Evolutionary conservation across 2,329 filamentous ascomycete species (phyloP).

Genomic region (Xylariales sp.): DNA sequence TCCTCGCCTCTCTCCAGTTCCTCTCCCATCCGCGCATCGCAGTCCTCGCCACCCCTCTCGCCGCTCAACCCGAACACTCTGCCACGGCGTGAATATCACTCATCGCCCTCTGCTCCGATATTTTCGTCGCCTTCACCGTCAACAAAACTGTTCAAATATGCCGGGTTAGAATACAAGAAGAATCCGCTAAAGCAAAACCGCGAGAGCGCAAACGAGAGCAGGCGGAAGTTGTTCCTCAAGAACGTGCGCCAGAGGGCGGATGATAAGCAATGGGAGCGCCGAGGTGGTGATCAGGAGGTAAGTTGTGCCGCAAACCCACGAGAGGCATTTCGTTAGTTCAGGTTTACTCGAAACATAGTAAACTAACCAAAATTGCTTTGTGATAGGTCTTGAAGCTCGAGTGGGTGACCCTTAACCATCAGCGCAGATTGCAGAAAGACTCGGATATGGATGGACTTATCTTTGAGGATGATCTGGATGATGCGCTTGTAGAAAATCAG

Average conservation of each 20-base stretch:
- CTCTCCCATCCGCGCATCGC: constrained; percentile 51
- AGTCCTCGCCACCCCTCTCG: constrained; percentile 38
- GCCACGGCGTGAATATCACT: constrained; percentile 32
- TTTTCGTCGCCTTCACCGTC: constrained; percentile 10
- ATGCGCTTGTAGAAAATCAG: constrained; percentile 33
- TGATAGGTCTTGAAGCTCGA: constrained; percentile 36
- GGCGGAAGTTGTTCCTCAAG: constrained; percentile 65
- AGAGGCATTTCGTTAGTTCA: too few species aligned
- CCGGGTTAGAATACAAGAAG: constrained; percentile 51
- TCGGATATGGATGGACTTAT: constrained; percentile 33
- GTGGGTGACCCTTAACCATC: constrained; percentile 33
- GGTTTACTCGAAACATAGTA: too few species aligned
- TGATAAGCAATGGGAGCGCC: constrained; percentile 53
- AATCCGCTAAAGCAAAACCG: constrained; percentile 59
- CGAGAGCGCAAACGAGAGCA: constrained; percentile 58
- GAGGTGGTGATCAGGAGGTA: constrained; percentile 60
- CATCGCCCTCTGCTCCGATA: constrained; percentile 26
- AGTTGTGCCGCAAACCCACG: too few species aligned
- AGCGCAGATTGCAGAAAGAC: constrained; percentile 32
- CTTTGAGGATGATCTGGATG: constrained; percentile 48
- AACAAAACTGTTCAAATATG: constrained; percentile 38
- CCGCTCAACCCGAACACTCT: constrained; percentile 33
- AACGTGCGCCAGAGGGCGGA: constrained; percentile 59
- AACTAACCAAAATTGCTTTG: too few species aligned
- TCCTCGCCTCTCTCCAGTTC: constrained; percentile 54